A percentile compares a stretch with the other conserved stretches of the same genome.
Conservation (phyloP, 2,329 filamentous ascomycete species). For the Pyrenophora teres region DNA sequence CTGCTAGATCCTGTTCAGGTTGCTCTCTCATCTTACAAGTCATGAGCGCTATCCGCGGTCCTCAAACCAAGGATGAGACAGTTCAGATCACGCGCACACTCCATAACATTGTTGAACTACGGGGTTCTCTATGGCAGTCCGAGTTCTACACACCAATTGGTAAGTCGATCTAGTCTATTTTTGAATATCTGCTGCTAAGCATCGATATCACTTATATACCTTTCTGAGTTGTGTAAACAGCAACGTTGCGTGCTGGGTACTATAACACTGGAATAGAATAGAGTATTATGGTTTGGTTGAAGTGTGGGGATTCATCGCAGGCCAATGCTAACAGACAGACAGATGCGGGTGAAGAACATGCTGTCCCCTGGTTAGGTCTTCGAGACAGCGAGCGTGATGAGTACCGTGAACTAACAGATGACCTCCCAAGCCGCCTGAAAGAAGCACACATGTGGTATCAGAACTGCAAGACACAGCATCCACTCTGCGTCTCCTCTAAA, state of each 20-base stretch:
- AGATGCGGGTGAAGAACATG: not conserved
- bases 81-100: not conserved
- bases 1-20: not conserved
- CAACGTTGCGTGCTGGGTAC: too few species aligned
- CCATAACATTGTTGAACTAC: too few species aligned
- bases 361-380: not conserved
- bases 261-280: too few species aligned
- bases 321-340: not conserved
- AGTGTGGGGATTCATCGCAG: too few species aligned
- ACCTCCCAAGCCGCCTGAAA: not conserved
- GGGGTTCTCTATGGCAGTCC: not conserved
- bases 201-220: too few species aligned
- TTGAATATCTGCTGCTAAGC: too few species aligned
- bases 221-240: too few species aligned
- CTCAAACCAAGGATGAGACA: not conserved
- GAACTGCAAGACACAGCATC: not conserved
- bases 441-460: conserved; percentile 1
- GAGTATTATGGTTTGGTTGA: too few species aligned
- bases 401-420: not conserved
- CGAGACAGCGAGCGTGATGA: not conserved
- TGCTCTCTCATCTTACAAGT: not conserved
- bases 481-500: not conserved
- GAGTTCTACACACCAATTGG: not conserved
- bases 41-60: not conserved
- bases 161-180: not conserved